A percentile compares a stretch with the other conserved stretches of the same genome.
These are phyloP conservation scores for Crithidia thermophila DNA, from an alignment of 208 protist species.

Conservation along the genomic window DNA sequence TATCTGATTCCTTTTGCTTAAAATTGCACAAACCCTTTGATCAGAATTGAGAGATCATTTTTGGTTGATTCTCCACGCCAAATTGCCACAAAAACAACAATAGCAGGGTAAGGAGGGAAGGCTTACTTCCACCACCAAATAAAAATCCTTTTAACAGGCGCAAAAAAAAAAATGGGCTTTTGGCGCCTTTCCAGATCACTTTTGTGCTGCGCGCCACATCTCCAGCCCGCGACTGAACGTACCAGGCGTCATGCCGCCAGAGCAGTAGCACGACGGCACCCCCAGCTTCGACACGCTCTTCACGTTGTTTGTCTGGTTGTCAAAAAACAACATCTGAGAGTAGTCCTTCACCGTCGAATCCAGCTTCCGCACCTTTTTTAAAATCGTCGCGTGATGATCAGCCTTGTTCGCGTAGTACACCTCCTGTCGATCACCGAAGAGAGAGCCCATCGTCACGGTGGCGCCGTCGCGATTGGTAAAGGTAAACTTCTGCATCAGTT, in stretches of 20 bases:
- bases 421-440: constrained; percentile 71
- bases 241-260: constrained; percentile 62
- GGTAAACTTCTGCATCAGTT: constrained; percentile 68
- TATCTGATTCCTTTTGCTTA: too few relatives aligned
- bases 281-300: constrained; percentile 59
- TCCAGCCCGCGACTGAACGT: constrained; percentile 69
- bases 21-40: too few relatives aligned
- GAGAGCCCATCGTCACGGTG: constrained; percentile 54
- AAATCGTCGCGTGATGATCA: constrained; percentile 56
- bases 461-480: constrained; percentile 37
- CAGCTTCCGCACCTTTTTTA: constrained; percentile 34
- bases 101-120: too few relatives aligned
- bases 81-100: too few relatives aligned
- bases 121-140: too few relatives aligned
- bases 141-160: too few relatives aligned
- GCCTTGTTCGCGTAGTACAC: constrained; percentile 78
- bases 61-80: too few relatives aligned
- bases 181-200: background rate
- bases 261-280: constrained; percentile 77
- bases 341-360: constrained; percentile 55
- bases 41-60: too few relatives aligned
- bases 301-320: constrained; percentile 89
- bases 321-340: constrained; percentile 89
- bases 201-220: constrained; percentile 45
- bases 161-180: too few relatives aligned